Percentiles rank a stretch among this genome's conserved stretches.
Evolutionary conservation across 2,329 filamentous ascomycete species (phyloP).

Genomic region (Corinectria fuckeliana): DNA sequence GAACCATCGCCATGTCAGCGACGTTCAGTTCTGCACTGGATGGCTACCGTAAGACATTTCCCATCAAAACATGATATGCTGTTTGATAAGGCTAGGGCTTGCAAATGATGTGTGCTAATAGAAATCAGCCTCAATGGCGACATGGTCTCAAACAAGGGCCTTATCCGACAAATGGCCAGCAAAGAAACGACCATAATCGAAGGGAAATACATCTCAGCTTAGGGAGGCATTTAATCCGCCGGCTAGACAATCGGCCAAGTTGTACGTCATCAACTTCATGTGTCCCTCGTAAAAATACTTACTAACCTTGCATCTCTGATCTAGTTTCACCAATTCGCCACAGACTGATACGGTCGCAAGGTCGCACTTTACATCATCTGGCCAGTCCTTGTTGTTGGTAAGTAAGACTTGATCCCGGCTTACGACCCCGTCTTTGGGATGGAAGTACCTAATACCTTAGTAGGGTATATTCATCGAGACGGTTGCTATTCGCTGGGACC

Average conservation of each 20-base stretch:
- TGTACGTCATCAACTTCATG: constrained; percentile 23
- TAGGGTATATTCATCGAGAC: constrained; percentile 22
- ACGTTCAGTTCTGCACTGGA: constrained; percentile 51
- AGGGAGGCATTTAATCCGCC: constrained; percentile 48
- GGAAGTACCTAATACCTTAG: too few relatives aligned
- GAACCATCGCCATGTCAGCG: constrained; percentile 47
- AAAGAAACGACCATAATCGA: constrained; percentile 42
- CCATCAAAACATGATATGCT: neutral
- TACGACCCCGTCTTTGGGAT: neutral
- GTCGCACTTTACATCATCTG: constrained; percentile 18
- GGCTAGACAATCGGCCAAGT: constrained; percentile 49
- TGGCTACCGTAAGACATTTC: constrained; percentile 44
- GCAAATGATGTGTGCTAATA: neutral
- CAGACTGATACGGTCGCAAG: constrained; percentile 20
- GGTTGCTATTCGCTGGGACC: constrained; percentile 18
- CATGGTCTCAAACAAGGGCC: constrained; percentile 50
- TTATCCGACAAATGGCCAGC: constrained; percentile 45
- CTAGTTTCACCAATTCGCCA: constrained; percentile 22
- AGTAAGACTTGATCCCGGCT: neutral
- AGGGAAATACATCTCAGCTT: constrained; percentile 46
- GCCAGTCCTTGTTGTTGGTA: constrained; percentile 15
- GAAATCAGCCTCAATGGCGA: constrained; percentile 44
- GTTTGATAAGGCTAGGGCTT: too few relatives aligned
- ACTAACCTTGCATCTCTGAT: neutral
- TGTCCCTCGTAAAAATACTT: neutral